phyloP scores from a whole-genome alignment of 2,329 filamentous ascomycete genomes.

The Mariannaea sp. region DNA sequence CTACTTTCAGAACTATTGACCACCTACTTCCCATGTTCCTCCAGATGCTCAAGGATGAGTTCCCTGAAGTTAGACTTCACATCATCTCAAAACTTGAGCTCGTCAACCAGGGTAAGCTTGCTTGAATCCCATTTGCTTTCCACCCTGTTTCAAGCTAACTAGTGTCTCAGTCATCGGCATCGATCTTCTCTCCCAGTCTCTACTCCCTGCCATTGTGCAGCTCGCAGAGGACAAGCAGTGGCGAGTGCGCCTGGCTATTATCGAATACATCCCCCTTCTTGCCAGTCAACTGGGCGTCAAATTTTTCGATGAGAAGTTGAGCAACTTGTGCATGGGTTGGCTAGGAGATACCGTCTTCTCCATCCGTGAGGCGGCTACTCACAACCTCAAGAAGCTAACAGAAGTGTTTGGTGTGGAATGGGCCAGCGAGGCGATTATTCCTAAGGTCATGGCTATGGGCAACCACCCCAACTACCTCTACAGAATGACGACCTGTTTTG shows the following conservation, averaged over 20 bases:
- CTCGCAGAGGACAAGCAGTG: conserved; percentile 99
- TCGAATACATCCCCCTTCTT: conserved; percentile 97
- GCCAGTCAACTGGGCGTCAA: conserved; percentile 94
- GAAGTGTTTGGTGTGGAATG: conserved; percentile 98
- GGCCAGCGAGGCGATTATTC: conserved; percentile 96
- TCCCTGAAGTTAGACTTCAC: conserved; percentile 95
- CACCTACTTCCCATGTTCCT: conserved; percentile 98
- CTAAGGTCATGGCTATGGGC: conserved; percentile 98
- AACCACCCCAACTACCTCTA: conserved; percentile 98
- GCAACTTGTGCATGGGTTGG: conserved; percentile 97
- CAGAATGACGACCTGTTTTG: conserved; percentile 99
- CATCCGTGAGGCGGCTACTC: conserved; percentile 94
- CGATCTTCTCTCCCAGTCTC: conserved; percentile 92
- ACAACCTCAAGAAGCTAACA: conserved; percentile 97
- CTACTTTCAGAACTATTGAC: conserved; percentile 76
- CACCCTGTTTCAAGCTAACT: conserved; percentile 26
- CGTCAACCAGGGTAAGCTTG: conserved; percentile 88
- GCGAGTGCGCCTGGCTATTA: conserved; percentile 96
- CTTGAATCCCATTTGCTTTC: not conserved
- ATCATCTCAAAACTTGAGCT: conserved; percentile 99
- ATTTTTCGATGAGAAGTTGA: conserved; percentile 98
- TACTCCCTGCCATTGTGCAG: conserved; percentile 95
- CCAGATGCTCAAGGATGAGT: conserved; percentile 99
- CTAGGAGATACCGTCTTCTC: conserved; percentile 98
- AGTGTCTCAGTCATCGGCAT: conserved; percentile 86